Evolutionary conservation across 2,329 filamentous ascomycete genomes (phyloP).

Genomic region (Monilinia fructigena): DNA sequence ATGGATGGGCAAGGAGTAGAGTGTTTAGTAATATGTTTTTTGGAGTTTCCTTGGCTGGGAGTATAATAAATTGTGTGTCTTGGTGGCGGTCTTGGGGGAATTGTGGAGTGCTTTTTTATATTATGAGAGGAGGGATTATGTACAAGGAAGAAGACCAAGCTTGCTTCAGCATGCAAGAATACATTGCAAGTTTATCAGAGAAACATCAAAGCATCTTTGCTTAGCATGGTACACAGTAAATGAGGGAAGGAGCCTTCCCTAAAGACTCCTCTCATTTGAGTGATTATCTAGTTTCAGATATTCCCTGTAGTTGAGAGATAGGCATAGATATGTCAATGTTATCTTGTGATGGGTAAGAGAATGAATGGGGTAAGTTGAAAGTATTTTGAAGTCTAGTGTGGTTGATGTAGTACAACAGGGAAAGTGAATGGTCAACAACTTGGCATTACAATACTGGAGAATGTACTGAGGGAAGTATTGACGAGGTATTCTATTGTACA

Average conservation of each 20-base stretch:
- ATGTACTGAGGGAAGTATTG: accelerated
- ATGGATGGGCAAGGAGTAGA: not conserved
- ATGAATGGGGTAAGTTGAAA: not conserved
- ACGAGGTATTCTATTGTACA: not conserved
- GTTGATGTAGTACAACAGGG: not conserved
- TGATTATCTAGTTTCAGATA: not conserved
- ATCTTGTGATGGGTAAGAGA: not conserved
- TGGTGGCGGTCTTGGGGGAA: not conserved
- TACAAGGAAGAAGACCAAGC: too few species aligned
- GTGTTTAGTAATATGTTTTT: not conserved
- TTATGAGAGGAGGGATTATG: not conserved
- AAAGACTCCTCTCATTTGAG: not conserved
- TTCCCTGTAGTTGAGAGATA: not conserved
- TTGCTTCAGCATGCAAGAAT: not conserved
- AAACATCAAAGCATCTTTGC: not conserved
- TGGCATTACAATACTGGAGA: not conserved
- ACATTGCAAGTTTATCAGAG: not conserved
- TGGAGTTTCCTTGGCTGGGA: not conserved
- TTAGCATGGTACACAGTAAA: not conserved
- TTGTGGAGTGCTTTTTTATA: not conserved
- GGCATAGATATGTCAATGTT: not conserved
- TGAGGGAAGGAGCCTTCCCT: not conserved
- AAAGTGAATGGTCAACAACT: not conserved
- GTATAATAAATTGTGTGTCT: not conserved
- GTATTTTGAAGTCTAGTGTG: not conserved